phyloP scores from a whole-genome alignment of 2,329 filamentous ascomycete genomes.

The Aspergillus vadensis region DNA sequence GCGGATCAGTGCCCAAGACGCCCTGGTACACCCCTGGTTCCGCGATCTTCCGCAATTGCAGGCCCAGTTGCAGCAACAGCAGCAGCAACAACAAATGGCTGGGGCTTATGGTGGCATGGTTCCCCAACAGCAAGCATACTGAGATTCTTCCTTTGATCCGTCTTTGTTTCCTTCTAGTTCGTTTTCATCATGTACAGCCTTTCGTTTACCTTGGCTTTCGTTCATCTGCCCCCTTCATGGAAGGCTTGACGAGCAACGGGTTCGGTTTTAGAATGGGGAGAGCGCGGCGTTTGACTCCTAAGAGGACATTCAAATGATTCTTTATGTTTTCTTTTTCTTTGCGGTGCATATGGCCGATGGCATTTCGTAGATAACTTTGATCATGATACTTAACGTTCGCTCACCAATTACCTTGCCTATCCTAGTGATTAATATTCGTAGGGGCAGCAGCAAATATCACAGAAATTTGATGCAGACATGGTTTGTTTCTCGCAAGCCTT shows the following conservation, averaged over 20 bases:
- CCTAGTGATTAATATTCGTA: no score
- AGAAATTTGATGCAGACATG: no score
- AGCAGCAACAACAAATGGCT: constrained; percentile 42
- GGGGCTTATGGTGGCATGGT: constrained; percentile 44
- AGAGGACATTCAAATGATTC: constrained; percentile 8
- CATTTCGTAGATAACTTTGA: not conserved
- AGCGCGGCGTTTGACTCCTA: constrained; percentile 22
- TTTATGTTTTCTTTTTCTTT: constrained; percentile 2
- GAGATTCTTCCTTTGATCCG: constrained; percentile 8
- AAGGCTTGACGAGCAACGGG: constrained; percentile 32
- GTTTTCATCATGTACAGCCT: not conserved
- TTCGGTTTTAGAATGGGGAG: constrained; percentile 31
- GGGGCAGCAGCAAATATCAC: no score
- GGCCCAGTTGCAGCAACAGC: constrained; percentile 48
- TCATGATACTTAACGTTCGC: not conserved
- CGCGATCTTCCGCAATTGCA: constrained; percentile 62
- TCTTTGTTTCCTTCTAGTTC: not conserved
- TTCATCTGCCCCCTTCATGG: not conserved
- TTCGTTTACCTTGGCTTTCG: not conserved
- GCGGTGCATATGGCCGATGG: not conserved
- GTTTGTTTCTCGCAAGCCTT: no score
- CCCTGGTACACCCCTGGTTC: constrained; percentile 92
- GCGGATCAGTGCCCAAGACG: constrained; percentile 82
- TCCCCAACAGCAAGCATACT: constrained; percentile 40
- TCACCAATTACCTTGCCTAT: not conserved